Base-by-base conservation (phyloP, 2,329 filamentous ascomycete species). In the Diaporthe sp. region DNA sequence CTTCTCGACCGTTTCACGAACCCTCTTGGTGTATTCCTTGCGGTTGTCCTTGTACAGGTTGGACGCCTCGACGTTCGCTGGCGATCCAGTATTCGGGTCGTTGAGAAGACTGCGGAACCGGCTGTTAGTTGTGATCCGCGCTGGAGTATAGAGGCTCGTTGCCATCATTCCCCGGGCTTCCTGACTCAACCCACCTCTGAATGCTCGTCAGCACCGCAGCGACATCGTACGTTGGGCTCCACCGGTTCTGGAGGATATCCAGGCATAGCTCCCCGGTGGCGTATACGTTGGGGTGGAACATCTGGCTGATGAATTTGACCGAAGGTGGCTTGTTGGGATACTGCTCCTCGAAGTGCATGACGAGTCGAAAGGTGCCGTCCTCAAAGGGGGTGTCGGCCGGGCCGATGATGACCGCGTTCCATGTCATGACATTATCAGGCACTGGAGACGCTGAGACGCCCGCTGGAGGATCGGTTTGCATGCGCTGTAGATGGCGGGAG, bases 251-350 rank as follows among this genome's bases (percentile, higher is more conserved):
- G 76, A 99, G 86, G 79, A 99, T 99, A 83, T 99, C 97, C 79
- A 99, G 87, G 83, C 97, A 99, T 70, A 99, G 90, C 87, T 99
- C 97, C 77, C 97, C 97, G 0, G 96, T 98, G 72, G 94, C 96
- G 84, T 99, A 99, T 75, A 99, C 97, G 82, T 99, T 99, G 25
- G 97, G 97, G 81, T 99, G 97, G 85, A 99, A 99, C 97, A 99
- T 99, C 84, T 97, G 92, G 85, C 95, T 98, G 84, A 99, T 98
- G 84, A 99, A 99, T 83, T 98, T 98, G 86, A 98, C 97, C 47
- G 95, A 94, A 0, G 97, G 97, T 7, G 97, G 97, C 85, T 98
- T 98, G 87, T 98, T 99, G 42, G 97, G 97, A 81, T 99, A 99
- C 82, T 98, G 96, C 85, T 99, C 97, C 83, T 98, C 97, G 81